A percentile compares a stretch with the other conserved stretches of the same genome.
Conservation (phyloP, 2,329 filamentous ascomycete species). For the Colletotrichum sojae region DNA sequence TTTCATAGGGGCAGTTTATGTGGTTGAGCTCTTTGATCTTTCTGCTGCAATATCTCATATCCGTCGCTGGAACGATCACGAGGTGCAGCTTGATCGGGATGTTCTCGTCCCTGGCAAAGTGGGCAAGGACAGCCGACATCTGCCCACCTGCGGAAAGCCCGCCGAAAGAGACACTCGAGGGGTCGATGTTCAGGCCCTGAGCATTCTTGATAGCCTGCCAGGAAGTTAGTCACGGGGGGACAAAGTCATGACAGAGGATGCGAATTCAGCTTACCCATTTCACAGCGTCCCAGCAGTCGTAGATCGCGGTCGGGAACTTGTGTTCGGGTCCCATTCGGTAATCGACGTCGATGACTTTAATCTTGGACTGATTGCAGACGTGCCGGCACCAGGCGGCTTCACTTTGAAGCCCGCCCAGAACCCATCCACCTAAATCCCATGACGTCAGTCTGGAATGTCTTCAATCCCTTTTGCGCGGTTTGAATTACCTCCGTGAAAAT, state of each 20-base stretch:
- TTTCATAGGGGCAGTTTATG: conserved; percentile 46
- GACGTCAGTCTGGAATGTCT: accelerated
- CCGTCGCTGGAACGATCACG: conserved; percentile 50
- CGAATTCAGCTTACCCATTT: conserved; percentile 45
- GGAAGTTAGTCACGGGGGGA: background rate
- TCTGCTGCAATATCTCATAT: conserved; percentile 49
- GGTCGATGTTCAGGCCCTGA: conserved; percentile 37
- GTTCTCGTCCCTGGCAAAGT: conserved; percentile 51
- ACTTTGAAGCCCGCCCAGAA: conserved; percentile 44
- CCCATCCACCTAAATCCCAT: conserved; percentile 43
- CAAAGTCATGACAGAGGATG: too few species aligned
- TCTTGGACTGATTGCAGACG: conserved; percentile 45
- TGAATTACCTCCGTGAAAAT: conserved; percentile 45
- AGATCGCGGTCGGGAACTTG: conserved; percentile 45
- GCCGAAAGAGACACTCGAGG: conserved; percentile 44
- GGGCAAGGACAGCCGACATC: conserved; percentile 51
- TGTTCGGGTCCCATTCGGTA: conserved; percentile 47
- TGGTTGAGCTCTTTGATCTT: conserved; percentile 36
- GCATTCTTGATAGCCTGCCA: conserved; percentile 36
- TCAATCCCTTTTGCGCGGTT: background rate
- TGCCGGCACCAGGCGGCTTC: conserved; percentile 48
- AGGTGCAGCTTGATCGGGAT: conserved; percentile 49
- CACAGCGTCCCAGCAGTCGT: conserved; percentile 47
- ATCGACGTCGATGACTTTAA: conserved; percentile 48
- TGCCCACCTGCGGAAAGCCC: conserved; percentile 46